Evolutionary conservation across 2,329 filamentous ascomycete genomes (phyloP), one percentile per base, ranked within the genome.

Genomic region (Fusarium miscanthi): DNA sequence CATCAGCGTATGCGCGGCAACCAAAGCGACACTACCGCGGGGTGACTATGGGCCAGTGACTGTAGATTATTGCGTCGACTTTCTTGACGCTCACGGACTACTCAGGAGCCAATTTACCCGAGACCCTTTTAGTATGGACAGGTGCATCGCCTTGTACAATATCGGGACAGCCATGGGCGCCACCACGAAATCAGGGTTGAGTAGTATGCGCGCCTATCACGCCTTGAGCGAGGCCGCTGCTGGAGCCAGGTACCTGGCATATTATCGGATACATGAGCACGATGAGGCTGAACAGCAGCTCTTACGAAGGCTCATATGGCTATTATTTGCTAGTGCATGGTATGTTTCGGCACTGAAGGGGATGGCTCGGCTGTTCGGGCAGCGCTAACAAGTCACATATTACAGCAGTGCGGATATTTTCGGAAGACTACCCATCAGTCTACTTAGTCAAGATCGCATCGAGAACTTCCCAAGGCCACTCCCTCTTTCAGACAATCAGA

Each of bases 101-200:
- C 66, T 81, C 1, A 51, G 70, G 11, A 69, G 66, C 14, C 64
- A 66, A 8, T 72, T 77, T 17, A 37, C 59, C 0, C 60, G 62
- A 14, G 53, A 73, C 1, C 48, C 61, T 1, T 82, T 80, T 49
- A 77, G 76, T 5, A 60, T 82, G 2, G 80, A 83, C 49, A 82
- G 80, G 72, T 81, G 80, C 65, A 76, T 81, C 23, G 77, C 80
- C 27, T 78, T 80, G 73, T 83, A 83, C 57, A 81, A 83, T 40
- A 60, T 82, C 8, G 77, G 78, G 6, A 74, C 63, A 3, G 76
- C 81, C 1, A 64, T 77, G 11, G 53, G 67, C 12, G 72, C 75
- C 2, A 49, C 67, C 3, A 37, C 59, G 0, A 62, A 73, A 3
- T 57, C 63, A 3, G 73, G 73, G 0, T 19, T 69, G 16, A 54